These are phyloP conservation scores for Verbascum thapsus DNA, from an alignment of 257 asterid genomes.

Conservation along the genomic window DNA sequence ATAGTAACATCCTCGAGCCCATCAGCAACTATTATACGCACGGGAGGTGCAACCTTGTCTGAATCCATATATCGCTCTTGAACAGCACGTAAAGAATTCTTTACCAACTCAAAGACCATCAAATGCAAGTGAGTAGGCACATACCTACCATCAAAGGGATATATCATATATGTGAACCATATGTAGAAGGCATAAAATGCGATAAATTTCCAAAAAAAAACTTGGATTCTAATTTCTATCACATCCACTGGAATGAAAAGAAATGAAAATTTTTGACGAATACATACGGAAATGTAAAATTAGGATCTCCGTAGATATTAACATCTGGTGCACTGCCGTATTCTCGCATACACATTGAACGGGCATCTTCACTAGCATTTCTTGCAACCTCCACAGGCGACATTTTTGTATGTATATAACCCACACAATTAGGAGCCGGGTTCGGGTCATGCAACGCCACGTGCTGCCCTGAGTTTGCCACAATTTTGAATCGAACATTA, in stretches of 20 bases:
- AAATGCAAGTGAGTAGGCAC: constrained; percentile 91
- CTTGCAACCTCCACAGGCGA: constrained; percentile 86
- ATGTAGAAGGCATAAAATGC: constrained; percentile 1
- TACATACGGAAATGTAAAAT: constrained; percentile 87
- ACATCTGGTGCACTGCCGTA: constrained; percentile 90
- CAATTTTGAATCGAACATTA: too few relatives aligned
- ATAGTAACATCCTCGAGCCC: constrained; percentile 96
- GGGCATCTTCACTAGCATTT: constrained; percentile 87
- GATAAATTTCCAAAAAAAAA: background rate
- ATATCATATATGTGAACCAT: background rate
- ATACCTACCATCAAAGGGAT: constrained; percentile 48
- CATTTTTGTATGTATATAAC: constrained; percentile 92
- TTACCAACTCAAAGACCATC: constrained; percentile 95
- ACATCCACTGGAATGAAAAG: too few relatives aligned
- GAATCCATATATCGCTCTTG: constrained; percentile 82
- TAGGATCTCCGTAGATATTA: constrained; percentile 83
- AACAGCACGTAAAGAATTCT: constrained; percentile 96
- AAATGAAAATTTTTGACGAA: too few relatives aligned
- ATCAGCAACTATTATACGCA: constrained; percentile 91
- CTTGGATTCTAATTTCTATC: background rate
- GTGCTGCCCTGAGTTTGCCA: constrained; percentile 80
- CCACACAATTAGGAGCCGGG: constrained; percentile 83
- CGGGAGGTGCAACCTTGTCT: constrained; percentile 82
- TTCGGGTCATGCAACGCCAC: constrained; percentile 91
- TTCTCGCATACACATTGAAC: constrained; percentile 72